Evolutionary conservation across 164 flowering plant species (phyloP).

Genomic region (Amborella trichopoda): DNA sequence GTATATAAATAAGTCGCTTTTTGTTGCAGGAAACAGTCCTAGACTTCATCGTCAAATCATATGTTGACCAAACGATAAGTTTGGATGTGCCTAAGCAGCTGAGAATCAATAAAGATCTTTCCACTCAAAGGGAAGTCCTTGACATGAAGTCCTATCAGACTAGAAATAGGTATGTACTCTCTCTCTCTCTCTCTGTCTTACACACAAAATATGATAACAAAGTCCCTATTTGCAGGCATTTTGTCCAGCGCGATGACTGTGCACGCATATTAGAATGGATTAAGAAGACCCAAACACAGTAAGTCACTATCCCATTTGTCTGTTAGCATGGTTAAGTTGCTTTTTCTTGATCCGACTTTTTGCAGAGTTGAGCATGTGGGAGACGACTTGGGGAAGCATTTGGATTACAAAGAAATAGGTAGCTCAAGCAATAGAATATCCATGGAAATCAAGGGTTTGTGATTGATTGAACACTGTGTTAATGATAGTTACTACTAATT

Average conservation of each 20-base stretch:
- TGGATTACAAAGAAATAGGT: too few species aligned
- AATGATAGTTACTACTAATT: too few species aligned
- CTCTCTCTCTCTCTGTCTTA: neutral
- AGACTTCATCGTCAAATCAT: constrained; percentile 53
- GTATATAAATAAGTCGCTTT: neutral
- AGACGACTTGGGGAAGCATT: too few species aligned
- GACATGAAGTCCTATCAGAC: constrained; percentile 54
- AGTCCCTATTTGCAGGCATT: constrained; percentile 36
- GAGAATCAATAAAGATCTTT: constrained; percentile 38
- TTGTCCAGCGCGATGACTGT: constrained; percentile 47
- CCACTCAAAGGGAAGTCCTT: constrained; percentile 24
- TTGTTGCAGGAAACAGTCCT: constrained; percentile 57
- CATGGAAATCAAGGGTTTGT: too few species aligned
- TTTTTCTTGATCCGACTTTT: too few species aligned
- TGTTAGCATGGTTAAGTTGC: too few species aligned
- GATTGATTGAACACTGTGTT: too few species aligned
- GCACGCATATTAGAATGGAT: constrained; percentile 59
- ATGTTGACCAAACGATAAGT: constrained; percentile 32
- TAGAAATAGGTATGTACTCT: constrained; percentile 42
- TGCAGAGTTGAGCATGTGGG: too few species aligned
- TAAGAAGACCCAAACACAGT: constrained; percentile 27
- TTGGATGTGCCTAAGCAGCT: constrained; percentile 54
- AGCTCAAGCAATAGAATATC: too few species aligned
- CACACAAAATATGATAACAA: neutral
- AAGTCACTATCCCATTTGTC: too few species aligned